Base-by-base conservation (phyloP, 306 rosid genomes). In the Acacia melanoxylon region DNA sequence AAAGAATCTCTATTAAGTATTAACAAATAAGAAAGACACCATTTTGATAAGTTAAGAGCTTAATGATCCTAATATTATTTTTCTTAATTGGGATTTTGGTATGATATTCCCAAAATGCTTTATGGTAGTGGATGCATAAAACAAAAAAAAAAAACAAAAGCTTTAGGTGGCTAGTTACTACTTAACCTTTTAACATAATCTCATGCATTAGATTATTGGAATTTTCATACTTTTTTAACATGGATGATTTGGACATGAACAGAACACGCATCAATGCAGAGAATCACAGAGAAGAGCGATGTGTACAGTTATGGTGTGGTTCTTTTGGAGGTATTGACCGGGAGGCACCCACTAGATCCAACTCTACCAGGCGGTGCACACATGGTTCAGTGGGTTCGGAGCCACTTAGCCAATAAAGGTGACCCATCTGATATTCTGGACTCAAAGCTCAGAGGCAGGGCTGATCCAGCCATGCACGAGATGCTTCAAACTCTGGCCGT, bases 321-420 rank as follows among this genome's bases (percentile, higher is more conserved):
- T 83, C 88, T 93, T 33, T 78, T 96, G 59, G 99, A 96, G 86
- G 92, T 93, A 25, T 79, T 96, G 65, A 96, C 98, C 44, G 98
- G 99, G 59, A 89, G 94, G 86, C 99, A 96, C 86, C 99, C 99
- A 14, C 74, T 96, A 72, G 99, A 96, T 75, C 98, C 99, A 49
- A 92, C 97, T 35, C 83, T 96, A 68, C 94, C 99, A 2, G 91
- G 91, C 5, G 97, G 91, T 48, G 88, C 90, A 31, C 82, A 82
- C 85, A 83, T 96, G 89, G 99, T 90, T 66, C 98, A 93, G 48
- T 93, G 99, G 99, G 97, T 93, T 69, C 89, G 93, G 29, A 92
- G 87, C 75, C 97, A 96, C 81, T 85, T 93, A 14, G 90, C 97
- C 0, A 41, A 58, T 85, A 90, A 86, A 62, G 63, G 81, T 74